phyloP scores from a whole-genome alignment of 169 alveolate species.

The Eimeria acervulina region DNA sequence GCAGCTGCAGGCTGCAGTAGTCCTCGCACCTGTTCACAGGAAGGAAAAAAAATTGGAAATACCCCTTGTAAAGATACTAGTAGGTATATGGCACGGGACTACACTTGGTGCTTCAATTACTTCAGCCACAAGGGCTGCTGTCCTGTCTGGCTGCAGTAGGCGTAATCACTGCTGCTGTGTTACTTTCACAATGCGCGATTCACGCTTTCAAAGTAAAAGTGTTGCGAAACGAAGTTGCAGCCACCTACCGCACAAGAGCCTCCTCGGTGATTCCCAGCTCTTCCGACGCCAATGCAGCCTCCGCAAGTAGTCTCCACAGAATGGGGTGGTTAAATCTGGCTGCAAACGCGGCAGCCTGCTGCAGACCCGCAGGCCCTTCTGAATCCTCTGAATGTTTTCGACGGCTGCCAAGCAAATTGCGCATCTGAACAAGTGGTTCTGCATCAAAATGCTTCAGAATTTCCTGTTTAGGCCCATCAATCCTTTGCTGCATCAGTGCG shows the following conservation, averaged over 20 bases:
- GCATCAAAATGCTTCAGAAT: constrained; percentile 20
- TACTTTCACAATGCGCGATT: background rate
- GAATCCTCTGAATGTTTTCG: background rate
- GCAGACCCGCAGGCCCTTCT: background rate
- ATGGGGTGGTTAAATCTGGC: constrained; percentile 70
- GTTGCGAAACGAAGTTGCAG: background rate
- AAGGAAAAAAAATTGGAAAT: background rate
- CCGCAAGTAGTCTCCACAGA: constrained; percentile 55
- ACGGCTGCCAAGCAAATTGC: background rate
- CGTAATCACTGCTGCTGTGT: background rate
- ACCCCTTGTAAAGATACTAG: background rate
- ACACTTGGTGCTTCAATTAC: background rate
- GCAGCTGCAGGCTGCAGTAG: constrained; percentile 70
- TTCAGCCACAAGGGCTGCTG: background rate
- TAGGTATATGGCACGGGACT: background rate
- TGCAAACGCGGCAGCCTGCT: constrained; percentile 55
- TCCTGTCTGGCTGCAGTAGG: too few relatives aligned
- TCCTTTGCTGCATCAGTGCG: background rate
- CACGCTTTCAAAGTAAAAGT: background rate
- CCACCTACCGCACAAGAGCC: constrained; percentile 59
- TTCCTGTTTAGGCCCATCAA: background rate
- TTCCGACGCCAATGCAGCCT: constrained; percentile 29
- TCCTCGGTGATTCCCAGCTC: constrained; percentile 54
- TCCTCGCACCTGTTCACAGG: constrained; percentile 60
- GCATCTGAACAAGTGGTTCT: constrained; percentile 66